phyloP scores from a whole-genome alignment of 768 basidiomycete species.

The Tulasnella sp. region DNA sequence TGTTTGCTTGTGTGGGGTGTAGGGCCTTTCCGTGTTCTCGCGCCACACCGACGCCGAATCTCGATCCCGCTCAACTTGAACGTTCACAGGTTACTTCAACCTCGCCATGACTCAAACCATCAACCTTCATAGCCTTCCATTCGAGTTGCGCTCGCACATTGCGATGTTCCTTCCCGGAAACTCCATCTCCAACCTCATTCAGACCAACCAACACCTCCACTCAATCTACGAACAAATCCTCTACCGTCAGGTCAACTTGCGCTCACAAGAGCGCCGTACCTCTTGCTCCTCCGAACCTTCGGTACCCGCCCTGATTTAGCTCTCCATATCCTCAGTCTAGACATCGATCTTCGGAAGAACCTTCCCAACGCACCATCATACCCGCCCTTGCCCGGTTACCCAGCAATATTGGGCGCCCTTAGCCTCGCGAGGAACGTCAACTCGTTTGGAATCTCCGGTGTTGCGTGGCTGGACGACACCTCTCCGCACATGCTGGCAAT shows the following conservation, averaged over 20 bases:
- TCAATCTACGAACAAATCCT: not conserved
- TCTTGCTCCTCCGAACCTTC: not conserved
- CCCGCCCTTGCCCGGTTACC: not conserved
- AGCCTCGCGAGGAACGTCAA: not conserved
- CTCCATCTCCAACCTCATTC: not conserved
- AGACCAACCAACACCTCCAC: not conserved
- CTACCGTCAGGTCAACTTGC: not conserved
- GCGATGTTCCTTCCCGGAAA: not conserved
- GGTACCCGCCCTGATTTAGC: not conserved
- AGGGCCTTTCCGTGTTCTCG: too few species aligned
- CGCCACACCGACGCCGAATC: too few species aligned
- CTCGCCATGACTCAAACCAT: too few species aligned
- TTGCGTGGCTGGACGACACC: not conserved
- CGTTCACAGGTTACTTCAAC: too few species aligned
- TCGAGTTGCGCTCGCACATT: not conserved
- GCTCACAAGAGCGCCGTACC: not conserved
- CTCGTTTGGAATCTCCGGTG: not conserved
- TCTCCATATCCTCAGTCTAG: not conserved
- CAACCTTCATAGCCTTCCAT: not conserved
- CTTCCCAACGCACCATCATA: not conserved
- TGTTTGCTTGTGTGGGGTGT: too few species aligned
- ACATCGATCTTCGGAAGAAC: not conserved
- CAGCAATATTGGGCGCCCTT: not conserved
- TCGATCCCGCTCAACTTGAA: too few species aligned
- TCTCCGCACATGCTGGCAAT: not conserved